phyloP scores from a whole-genome alignment of 305 asterid genomes.

The Fraxinus paxiana region DNA sequence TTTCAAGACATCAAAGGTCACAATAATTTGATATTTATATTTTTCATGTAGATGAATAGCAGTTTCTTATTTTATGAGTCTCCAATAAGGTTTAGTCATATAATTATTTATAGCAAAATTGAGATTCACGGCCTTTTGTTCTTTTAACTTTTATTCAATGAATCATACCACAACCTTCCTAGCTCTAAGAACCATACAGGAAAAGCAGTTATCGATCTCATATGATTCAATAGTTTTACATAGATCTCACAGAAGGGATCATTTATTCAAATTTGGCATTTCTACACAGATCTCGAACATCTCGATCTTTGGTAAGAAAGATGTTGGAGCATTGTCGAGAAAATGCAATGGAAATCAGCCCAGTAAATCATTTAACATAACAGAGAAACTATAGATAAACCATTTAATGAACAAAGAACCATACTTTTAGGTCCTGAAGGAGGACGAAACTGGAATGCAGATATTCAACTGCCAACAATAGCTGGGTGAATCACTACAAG shows the following conservation, averaged over 20 bases:
- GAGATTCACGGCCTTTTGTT: background rate
- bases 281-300: slow-evolving; percentile 35
- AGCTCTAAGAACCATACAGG: no score
- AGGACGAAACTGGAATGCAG: no score
- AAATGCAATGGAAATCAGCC: slow-evolving; percentile 26
- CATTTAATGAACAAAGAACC: slow-evolving; percentile 10
- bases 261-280: background rate
- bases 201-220: background rate
- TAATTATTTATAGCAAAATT: background rate
- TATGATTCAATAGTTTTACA: background rate
- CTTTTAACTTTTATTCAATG: background rate
- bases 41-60: background rate
- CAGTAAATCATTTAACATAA: slow-evolving; percentile 3
- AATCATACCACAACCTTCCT: background rate
- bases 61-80: background rate
- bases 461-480: no score
- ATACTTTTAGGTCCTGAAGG: slow-evolving; percentile 36
- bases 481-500: no score
- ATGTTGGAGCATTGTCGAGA: slow-evolving; percentile 85
- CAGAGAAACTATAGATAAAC: slow-evolving; percentile 1
- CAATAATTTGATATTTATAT: background rate
- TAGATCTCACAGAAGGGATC: background rate
- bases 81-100: background rate
- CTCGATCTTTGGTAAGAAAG: slow-evolving; percentile 86
- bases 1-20: background rate